Evolutionary conservation across 768 basidiomycete genomes (phyloP).

Genomic region (Rhizopogon rudus): DNA sequence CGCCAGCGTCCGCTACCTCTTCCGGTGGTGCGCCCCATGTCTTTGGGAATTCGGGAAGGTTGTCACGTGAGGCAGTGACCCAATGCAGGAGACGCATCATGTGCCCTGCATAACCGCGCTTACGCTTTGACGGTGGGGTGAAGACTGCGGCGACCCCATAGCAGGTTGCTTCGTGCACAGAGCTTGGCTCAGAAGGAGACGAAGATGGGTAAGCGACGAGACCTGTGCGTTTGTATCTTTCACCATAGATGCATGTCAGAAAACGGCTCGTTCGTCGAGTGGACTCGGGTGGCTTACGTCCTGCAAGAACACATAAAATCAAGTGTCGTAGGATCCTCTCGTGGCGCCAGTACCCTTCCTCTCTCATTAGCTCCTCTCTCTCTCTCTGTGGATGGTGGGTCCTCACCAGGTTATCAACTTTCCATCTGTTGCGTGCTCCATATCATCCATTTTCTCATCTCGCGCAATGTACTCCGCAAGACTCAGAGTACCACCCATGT

Average conservation of each 20-base stretch:
- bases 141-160: slow-evolving; percentile 57
- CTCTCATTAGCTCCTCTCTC: neutral
- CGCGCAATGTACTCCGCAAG: slow-evolving; percentile 43
- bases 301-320: slow-evolving; percentile 55
- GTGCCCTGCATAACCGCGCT: slow-evolving; percentile 53
- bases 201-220: slow-evolving; percentile 19
- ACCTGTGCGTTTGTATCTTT: slow-evolving; percentile 31
- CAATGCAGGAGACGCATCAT: slow-evolving; percentile 66
- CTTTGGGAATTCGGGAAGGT: slow-evolving; percentile 32
- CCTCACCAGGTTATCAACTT: slow-evolving; percentile 47
- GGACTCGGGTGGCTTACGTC: slow-evolving; percentile 36
- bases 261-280: neutral
- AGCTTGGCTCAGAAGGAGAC: neutral
- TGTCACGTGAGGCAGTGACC: slow-evolving; percentile 35
- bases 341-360: slow-evolving; percentile 49
- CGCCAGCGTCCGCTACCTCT: slow-evolving; percentile 26
- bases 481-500: slow-evolving; percentile 42
- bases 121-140: slow-evolving; percentile 43
- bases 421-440: slow-evolving; percentile 41
- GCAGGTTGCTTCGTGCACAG: slow-evolving; percentile 31
- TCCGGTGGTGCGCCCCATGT: slow-evolving; percentile 41
- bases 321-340: slow-evolving; percentile 39
- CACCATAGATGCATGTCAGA: slow-evolving; percentile 15
- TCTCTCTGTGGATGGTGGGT: neutral
- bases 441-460: slow-evolving; percentile 29